A percentile compares a stretch with the other conserved stretches of the same genome.
phyloP scores from a whole-genome alignment of 2,329 filamentous ascomycete species.

The Hypoxylon sp. region DNA sequence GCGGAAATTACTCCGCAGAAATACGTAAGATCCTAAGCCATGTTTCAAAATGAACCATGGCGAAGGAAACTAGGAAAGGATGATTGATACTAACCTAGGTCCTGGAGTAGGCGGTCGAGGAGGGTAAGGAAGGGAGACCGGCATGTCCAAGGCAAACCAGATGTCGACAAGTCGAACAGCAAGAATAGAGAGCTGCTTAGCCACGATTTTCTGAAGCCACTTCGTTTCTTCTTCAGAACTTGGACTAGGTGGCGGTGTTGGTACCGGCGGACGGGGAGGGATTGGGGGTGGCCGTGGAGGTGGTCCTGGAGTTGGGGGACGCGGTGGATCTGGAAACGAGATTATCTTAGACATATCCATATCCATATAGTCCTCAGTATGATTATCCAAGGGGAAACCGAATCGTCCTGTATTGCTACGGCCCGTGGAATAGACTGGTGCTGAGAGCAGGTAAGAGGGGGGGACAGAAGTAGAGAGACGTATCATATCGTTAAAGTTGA shows the following conservation, averaged over 20 bases:
- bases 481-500: slow-evolving; percentile 17
- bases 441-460: slow-evolving; percentile 1
- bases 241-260: slow-evolving; percentile 54
- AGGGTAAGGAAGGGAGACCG: slow-evolving; percentile 44
- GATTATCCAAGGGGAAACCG: not conserved
- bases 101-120: slow-evolving; percentile 50
- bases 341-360: slow-evolving; percentile 14
- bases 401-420: slow-evolving; percentile 2
- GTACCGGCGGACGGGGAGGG: slow-evolving; percentile 49
- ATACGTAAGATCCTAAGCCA: slow-evolving; percentile 24
- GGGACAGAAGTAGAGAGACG: slow-evolving; percentile 3
- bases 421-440: not conserved
- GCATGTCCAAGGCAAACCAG: slow-evolving; percentile 20
- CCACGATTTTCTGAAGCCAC: slow-evolving; percentile 16
- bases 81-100: slow-evolving; percentile 40
- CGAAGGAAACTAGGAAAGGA: slow-evolving; percentile 3
- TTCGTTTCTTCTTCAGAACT: slow-evolving; percentile 22
- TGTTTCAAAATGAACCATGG: slow-evolving; percentile 27
- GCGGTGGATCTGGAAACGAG: slow-evolving; percentile 48
- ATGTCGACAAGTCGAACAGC: slow-evolving; percentile 24
- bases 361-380: slow-evolving; percentile 9
- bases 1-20: slow-evolving; percentile 8
- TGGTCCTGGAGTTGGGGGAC: slow-evolving; percentile 52
- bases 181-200: slow-evolving; percentile 35
- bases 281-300: slow-evolving; percentile 49